phyloP scores from a whole-genome alignment of 208 protist genomes.

The Acanthamoeba sp. region DNA sequence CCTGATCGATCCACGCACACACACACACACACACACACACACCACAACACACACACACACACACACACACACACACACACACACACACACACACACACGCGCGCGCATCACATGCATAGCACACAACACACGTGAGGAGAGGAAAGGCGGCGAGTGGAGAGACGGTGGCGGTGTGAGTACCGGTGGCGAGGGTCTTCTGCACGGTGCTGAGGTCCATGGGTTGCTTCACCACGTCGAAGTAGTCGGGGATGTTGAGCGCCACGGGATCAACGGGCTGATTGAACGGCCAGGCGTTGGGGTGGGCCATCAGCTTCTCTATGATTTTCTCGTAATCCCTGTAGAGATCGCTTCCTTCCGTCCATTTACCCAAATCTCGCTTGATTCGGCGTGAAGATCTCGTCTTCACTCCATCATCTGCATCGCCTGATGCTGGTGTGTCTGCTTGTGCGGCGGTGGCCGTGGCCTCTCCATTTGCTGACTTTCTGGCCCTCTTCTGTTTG shows the following conservation, averaged over 20 bases:
- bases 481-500: neutral
- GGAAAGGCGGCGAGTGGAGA: too few species aligned
- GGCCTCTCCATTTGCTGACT: neutral
- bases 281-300: slow-evolving; percentile 82
- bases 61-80: too few species aligned
- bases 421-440: neutral
- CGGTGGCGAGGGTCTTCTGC: slow-evolving; percentile 26
- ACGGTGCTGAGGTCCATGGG: slow-evolving; percentile 90
- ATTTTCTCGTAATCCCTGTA: slow-evolving; percentile 7
- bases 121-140: too few species aligned
- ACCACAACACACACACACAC: too few species aligned
- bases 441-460: neutral
- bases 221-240: slow-evolving; percentile 88
- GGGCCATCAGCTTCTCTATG: slow-evolving; percentile 2
- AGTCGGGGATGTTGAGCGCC: slow-evolving; percentile 86
- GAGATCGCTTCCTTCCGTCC: neutral
- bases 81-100: too few species aligned
- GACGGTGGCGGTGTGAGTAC: neutral
- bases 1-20: too few species aligned
- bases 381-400: neutral
- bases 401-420: slow-evolving; percentile 13
- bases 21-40: too few species aligned
- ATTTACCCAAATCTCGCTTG: slow-evolving; percentile 26
- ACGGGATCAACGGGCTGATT: slow-evolving; percentile 89
- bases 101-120: too few species aligned